These are phyloP conservation scores for Xenosphaeropsis pyriputrescens DNA, from an alignment of 2,329 filamentous ascomycete genomes.

Conservation along the genomic window DNA sequence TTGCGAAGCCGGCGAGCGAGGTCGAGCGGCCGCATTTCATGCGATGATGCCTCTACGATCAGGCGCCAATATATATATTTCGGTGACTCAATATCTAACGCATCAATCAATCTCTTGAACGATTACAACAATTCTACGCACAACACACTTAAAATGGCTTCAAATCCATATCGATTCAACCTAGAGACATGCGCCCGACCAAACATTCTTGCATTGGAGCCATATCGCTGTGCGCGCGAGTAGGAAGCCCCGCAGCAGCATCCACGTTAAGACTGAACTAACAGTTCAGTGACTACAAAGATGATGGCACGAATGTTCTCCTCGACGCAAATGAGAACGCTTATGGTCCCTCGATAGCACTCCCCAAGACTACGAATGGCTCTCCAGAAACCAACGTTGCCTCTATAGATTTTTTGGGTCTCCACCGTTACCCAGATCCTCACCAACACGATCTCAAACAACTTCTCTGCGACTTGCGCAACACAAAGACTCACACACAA, in stretches of 20 bases:
- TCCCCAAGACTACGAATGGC: slow-evolving; percentile 26
- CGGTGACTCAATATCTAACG: too few species aligned
- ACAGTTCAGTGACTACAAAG: slow-evolving; percentile 78
- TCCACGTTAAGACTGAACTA: slow-evolving; percentile 3
- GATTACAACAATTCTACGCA: neutral
- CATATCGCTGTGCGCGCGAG: slow-evolving; percentile 74
- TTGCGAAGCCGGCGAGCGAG: too few species aligned
- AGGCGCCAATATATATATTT: too few species aligned
- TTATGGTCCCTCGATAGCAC: slow-evolving; percentile 64
- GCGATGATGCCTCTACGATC: too few species aligned
- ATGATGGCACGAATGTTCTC: slow-evolving; percentile 88
- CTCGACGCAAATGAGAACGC: slow-evolving; percentile 98
- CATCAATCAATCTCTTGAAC: too few species aligned
- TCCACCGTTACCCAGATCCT: slow-evolving; percentile 93
- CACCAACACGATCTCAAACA: slow-evolving; percentile 83
- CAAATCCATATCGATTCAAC: slow-evolving; percentile 45
- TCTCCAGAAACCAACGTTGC: slow-evolving; percentile 29
- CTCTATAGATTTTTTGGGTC: slow-evolving; percentile 60
- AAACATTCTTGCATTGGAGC: slow-evolving; percentile 63
- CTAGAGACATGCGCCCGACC: slow-evolving; percentile 59
- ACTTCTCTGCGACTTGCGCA: slow-evolving; percentile 73
- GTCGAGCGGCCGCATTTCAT: too few species aligned
- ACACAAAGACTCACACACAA: slow-evolving; percentile 66
- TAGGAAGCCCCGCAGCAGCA: slow-evolving; percentile 26
- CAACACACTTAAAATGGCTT: slow-evolving; percentile 9